Evolutionary conservation across 441 rosid genomes (phyloP), one percentile per base, ranked within the genome.

Genomic region (Euphorbia celastroides): DNA sequence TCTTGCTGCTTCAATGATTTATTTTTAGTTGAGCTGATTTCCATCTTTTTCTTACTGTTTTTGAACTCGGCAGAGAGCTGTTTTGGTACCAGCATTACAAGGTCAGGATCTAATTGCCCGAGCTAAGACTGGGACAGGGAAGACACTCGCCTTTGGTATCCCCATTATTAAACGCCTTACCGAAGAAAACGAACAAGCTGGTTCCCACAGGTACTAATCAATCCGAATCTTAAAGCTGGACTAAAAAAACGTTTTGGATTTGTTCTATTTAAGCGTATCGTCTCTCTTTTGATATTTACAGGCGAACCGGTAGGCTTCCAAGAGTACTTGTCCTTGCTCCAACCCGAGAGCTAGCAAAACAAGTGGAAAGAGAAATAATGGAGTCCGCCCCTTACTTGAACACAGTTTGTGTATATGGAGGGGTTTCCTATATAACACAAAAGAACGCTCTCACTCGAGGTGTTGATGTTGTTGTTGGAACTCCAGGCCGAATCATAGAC

Each of bases 81-180:
- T 94, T 68, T 67, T 91, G 27, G 65, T 79, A 56, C 99, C 99
- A 17, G 97, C 97, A 1, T 82, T 94, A 7, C 76, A 94, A 85
- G 99, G 97, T 59, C 79, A 87, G 64, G 99, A 94, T 58, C 62
- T 94, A 51, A 94, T 94, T 71, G 99, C 96, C 75, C 97, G 99
- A 72, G 99, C 99, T 1, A 94, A 94, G 85, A 94, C 99, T 26
- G 97, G 99, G 70, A 94, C 99, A 36, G 99, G 99, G 30, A 94
- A 94, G 90, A 94, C 97, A 26, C 75, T 94, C 72, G 99, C 99
- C 69, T 94, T 94, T 31, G 99, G 97, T 32, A 91, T 94, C 34
- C 97, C 97, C 12, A 88, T 94, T 48, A 78, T 94, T 54, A 94
- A 94, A 76, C 80, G 77, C 10, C 88, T 94, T 58, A 86, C 92